Evolutionary conservation across 805 yeast genomes (phyloP), one percentile per base, ranked within the genome.

Genomic region (Allodekkera sacchari): DNA sequence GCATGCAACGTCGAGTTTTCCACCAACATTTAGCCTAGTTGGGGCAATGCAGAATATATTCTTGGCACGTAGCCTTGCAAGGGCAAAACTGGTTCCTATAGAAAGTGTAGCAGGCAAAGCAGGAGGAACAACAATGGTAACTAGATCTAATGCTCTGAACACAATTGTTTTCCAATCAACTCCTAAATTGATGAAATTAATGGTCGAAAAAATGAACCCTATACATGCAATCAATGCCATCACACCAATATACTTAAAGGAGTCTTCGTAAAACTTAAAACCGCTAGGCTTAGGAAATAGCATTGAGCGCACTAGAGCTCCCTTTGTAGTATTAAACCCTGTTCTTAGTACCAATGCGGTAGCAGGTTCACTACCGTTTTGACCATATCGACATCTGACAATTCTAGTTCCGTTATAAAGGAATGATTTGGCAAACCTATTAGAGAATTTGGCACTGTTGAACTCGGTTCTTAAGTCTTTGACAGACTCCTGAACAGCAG

Each of bases 121-220:
- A 1, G 99, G 99, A 1, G 99, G 99, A 1, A 92, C 96, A 6
- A 92, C 98, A 52, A 92, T 87, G 0, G 99, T 92, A 33, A 92
- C 80, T 32, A 92, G 73, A 59, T 92, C 99, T 34, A 92, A 63
- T 0, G 97, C 97, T 44, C 99, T 71, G 34, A 92, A 61, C 5
- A 88, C 66, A 64, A 92, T 89, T 22, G 80, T 57, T 28, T 65
- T 65, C 39, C 70, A 69, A 4, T 80, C 76, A 23, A 92, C 55
- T 0, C 94, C 92, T 38, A 92, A 58, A 44, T 73, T 64, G 37
- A 89, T 68, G 53, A 92, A 92, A 49, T 85, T 83, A 40, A 78
- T 63, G 3, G 95, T 83, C 25, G 95, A 84, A 39, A 83, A 70
- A 3, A 78, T 61, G 48, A 92, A 92, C 0, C 99, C 99, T 37